phyloP scores from a whole-genome alignment of 345 rosid genomes.

The Trapa incisa region DNA sequence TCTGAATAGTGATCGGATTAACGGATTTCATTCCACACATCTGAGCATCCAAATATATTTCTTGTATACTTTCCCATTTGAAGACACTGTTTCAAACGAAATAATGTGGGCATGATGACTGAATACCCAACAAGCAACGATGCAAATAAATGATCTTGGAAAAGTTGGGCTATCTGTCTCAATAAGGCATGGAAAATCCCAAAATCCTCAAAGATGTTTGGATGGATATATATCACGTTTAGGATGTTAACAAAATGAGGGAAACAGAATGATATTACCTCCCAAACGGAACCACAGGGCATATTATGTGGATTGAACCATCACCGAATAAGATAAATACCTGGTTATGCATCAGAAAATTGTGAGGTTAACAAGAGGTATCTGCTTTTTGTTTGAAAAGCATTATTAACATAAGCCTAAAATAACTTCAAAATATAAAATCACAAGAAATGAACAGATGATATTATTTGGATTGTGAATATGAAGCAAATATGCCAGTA shows the following conservation, averaged over 20 bases:
- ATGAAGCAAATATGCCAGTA: not conserved
- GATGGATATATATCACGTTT: too few species aligned
- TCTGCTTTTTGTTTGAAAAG: not conserved
- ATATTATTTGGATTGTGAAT: not conserved
- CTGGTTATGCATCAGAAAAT: constrained; percentile 28
- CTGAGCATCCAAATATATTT: constrained; percentile 75
- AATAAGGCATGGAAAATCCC: not conserved
- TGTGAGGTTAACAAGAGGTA: not conserved
- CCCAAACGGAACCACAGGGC: constrained; percentile 92
- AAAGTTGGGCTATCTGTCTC: not conserved
- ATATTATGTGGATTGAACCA: constrained; percentile 70
- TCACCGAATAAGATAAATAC: constrained; percentile 74
- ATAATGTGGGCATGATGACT: constrained; percentile 9
- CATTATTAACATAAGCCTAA: not conserved
- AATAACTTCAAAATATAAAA: not conserved
- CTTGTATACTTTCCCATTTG: constrained; percentile 78
- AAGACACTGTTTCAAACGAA: constrained; percentile 39
- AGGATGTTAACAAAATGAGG: not conserved
- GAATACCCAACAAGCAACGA: constrained; percentile 1
- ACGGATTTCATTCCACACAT: constrained; percentile 56
- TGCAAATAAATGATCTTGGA: not conserved
- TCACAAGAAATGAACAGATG: not conserved
- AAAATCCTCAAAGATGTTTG: not conserved
- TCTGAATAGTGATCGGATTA: constrained; percentile 46
- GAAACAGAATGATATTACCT: constrained; percentile 30